Evolutionary conservation across 225 moss, liverwort and hornwort genomes (phyloP).

Genomic region (Thuidium tamariscinum): DNA sequence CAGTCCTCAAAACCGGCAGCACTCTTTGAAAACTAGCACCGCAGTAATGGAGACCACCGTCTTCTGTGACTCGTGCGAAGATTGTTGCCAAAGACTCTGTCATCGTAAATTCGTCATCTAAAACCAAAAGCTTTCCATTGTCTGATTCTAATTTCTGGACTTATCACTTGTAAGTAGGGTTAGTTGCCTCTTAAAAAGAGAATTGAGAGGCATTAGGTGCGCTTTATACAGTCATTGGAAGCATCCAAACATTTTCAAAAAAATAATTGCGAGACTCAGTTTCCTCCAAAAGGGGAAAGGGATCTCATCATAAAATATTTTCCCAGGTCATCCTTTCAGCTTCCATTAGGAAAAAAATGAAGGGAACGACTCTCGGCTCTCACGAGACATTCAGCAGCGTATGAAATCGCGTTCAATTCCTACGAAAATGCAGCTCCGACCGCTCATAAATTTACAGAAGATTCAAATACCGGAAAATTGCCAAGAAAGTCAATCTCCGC

Average conservation of each 20-base stretch:
- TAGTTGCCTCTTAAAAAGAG: not conserved
- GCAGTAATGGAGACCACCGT: not conserved
- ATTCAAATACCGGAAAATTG: not conserved
- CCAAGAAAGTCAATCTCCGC: not conserved
- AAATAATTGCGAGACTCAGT: not conserved
- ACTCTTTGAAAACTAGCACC: not conserved
- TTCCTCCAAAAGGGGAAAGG: not conserved
- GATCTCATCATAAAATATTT: not conserved
- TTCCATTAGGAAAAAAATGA: not conserved
- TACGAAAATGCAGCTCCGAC: not conserved
- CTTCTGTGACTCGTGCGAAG: not conserved
- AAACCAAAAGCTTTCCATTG: not conserved
- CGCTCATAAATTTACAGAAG: not conserved
- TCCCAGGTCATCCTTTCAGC: not conserved
- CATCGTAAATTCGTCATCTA: not conserved
- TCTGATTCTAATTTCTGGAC: not conserved
- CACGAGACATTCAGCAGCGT: not conserved
- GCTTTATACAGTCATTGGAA: not conserved
- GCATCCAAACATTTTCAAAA: not conserved
- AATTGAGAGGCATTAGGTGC: not conserved
- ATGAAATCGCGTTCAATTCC: not conserved
- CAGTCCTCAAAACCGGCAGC: not conserved
- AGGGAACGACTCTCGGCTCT: not conserved
- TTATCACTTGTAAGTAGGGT: not conserved
- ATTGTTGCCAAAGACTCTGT: not conserved